Percentiles rank a stretch among this genome's conserved stretches.
phyloP scores from a whole-genome alignment of 106 monocot genomes.

The Dendrobium nobile region DNA sequence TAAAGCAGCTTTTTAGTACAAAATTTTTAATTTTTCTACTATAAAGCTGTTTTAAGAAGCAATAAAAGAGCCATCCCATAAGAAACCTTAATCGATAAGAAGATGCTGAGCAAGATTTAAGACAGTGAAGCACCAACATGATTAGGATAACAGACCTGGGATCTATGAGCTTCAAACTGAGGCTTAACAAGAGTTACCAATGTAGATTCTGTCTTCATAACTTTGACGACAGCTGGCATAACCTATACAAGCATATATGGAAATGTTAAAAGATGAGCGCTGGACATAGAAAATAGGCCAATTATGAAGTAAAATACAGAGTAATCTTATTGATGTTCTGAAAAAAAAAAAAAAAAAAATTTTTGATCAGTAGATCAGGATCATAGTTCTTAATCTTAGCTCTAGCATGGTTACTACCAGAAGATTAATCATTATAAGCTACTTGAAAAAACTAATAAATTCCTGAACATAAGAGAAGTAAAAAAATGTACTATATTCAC shows the following conservation, averaged over 20 bases:
- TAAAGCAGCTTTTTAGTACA: too few relatives aligned
- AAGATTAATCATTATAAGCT: too few relatives aligned
- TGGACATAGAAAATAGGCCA: neutral
- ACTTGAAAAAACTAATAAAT: too few relatives aligned
- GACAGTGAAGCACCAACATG: neutral
- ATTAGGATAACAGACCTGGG: constrained; percentile 49
- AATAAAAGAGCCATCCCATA: too few relatives aligned
- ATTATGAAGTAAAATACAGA: neutral
- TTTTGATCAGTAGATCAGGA: neutral
- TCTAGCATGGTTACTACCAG: too few relatives aligned
- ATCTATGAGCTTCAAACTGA: constrained; percentile 94
- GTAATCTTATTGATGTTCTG: neutral
- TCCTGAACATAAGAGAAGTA: too few relatives aligned
- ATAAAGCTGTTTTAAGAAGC: too few relatives aligned
- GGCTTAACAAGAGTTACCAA: constrained; percentile 90
- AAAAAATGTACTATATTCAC: too few relatives aligned
- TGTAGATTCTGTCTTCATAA: constrained; percentile 77
- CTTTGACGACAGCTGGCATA: constrained; percentile 84
- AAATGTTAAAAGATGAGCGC: neutral
- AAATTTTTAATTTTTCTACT: too few relatives aligned
- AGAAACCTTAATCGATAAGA: too few relatives aligned
- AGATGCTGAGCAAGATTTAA: neutral
- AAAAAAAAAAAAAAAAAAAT: neutral
- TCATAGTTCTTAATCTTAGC: neutral
- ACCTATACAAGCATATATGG: constrained; percentile 37